Base-by-base conservation (phyloP, 2,329 filamentous ascomycete genomes). In the Corniculantispora saksenae region DNA sequence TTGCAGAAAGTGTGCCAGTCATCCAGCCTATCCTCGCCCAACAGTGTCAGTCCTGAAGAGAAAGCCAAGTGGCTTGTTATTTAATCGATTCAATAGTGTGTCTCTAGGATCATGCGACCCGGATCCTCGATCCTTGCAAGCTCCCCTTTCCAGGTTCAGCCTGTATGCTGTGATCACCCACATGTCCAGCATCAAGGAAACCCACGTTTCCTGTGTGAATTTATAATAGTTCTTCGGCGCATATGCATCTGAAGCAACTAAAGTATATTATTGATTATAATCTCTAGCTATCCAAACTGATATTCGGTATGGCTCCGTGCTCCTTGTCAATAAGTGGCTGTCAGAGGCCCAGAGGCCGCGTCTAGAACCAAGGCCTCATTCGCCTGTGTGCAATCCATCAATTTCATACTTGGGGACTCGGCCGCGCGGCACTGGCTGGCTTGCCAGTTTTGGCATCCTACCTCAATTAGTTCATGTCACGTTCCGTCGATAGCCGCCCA, bases 21-120 rank as follows among this genome's bases (percentile, higher is more conserved):
- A 35, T 2, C n/a, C 15, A 55, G 25, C 21, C 23, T 40, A 45
- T 56, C 23, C 13, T 48, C 21, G 38, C 38, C 15, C 50, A 13
- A 35, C 50, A 38, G 55, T 50, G 40, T 21, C 51, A 25, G 48
- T 27, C 27, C 6, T 15, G 4, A 50, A 10, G 15, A 48, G 21
- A 10, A 21, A 43, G 21, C 43, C 32, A 32, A 56, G 21, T 10
- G 61, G n/a, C 3, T 10, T 17, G 13, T 21, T 47, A 4, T 19
- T 15, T 50, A 23, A 40, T 29, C 21, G 21, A 29, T 48, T 40
- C 40, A 21, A 57, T 57, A 40, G n/a, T 56, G 58, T 9, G 15
- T 25, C 9, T 45, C 40, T n/a, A 55, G 51, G 51, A 27, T 35
- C 60, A 55, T 62, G 60, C 50, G 38, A 62, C 60, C 47, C 50